phyloP scores from a whole-genome alignment of 192 early-diverging fungal genomes.

The Backusella psychrophila region DNA sequence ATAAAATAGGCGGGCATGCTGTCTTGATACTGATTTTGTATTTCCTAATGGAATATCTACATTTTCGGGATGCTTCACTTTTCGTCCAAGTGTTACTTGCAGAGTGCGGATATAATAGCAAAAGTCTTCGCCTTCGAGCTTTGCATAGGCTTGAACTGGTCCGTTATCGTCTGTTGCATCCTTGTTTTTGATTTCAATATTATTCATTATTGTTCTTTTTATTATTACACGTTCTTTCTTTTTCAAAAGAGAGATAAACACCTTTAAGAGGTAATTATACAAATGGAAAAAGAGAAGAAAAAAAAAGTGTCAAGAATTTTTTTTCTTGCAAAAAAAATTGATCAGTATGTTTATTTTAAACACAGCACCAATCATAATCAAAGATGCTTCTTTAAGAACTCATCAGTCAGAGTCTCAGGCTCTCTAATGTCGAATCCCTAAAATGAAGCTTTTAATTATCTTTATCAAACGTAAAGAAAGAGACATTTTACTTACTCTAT shows the following conservation, averaged over 20 bases:
- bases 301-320: background rate
- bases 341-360: background rate
- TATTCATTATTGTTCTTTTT: background rate
- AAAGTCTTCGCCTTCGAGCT: slow-evolving; percentile 79
- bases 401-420: slow-evolving; percentile 59
- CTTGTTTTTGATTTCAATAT: background rate
- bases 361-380: slow-evolving; percentile 1
- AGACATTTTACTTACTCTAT: slow-evolving; percentile 46
- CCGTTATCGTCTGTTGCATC: slow-evolving; percentile 9
- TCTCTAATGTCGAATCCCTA: slow-evolving; percentile 71
- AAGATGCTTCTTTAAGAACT: slow-evolving; percentile 61
- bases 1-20: slow-evolving; percentile 82
- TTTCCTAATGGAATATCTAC: slow-evolving; percentile 85
- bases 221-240: background rate
- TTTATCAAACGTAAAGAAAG: background rate
- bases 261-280: background rate
- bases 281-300: background rate
- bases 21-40: slow-evolving; percentile 81
- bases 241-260: background rate
- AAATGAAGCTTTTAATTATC: background rate
- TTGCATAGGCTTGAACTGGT: slow-evolving; percentile 85
- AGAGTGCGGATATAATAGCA: slow-evolving; percentile 83
- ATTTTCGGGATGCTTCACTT: slow-evolving; percentile 55
- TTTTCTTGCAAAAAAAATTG: background rate
- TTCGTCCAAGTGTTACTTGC: slow-evolving; percentile 74